phyloP scores from a whole-genome alignment of 805 yeast genomes.

The Yarrowia sp. region DNA sequence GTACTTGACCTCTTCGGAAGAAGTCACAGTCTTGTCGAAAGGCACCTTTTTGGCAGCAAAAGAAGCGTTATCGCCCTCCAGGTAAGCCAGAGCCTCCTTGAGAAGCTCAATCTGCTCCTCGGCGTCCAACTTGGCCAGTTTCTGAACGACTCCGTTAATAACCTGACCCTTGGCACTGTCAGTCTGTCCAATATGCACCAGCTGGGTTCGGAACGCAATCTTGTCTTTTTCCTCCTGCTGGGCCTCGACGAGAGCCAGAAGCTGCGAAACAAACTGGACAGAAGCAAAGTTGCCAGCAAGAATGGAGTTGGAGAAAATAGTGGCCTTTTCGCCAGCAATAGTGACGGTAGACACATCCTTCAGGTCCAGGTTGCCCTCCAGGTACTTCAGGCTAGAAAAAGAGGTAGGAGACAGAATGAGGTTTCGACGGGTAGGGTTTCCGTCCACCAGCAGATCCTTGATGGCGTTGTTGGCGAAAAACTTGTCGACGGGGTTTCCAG shows the following conservation, averaged over 20 bases:
- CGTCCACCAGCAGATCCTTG: neutral
- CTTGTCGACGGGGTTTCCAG: constrained; percentile 18
- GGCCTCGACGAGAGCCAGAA: neutral
- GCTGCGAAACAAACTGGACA: neutral
- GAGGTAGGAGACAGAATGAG: constrained; percentile 1
- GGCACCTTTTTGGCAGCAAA: neutral
- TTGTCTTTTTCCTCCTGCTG: neutral
- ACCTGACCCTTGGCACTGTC: constrained; percentile 11
- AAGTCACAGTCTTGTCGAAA: neutral
- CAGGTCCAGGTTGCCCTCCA: neutral
- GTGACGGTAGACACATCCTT: neutral
- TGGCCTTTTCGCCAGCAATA: neutral
- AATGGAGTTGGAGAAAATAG: constrained; percentile 1
- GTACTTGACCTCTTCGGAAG: constrained; percentile 2
- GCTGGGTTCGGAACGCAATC: constrained; percentile 2
- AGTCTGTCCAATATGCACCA: neutral
- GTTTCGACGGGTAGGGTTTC: neutral
- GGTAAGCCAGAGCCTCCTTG: neutral
- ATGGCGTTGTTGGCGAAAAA: neutral
- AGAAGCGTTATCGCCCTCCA: neutral
- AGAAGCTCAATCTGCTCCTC: neutral
- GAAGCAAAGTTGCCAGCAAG: constrained; percentile 14
- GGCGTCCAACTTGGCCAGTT: neutral
- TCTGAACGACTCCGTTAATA: neutral
- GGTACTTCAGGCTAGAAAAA: neutral